Evolutionary conservation across 345 rosid species (phyloP).

Genomic region (Brassica cretica): DNA sequence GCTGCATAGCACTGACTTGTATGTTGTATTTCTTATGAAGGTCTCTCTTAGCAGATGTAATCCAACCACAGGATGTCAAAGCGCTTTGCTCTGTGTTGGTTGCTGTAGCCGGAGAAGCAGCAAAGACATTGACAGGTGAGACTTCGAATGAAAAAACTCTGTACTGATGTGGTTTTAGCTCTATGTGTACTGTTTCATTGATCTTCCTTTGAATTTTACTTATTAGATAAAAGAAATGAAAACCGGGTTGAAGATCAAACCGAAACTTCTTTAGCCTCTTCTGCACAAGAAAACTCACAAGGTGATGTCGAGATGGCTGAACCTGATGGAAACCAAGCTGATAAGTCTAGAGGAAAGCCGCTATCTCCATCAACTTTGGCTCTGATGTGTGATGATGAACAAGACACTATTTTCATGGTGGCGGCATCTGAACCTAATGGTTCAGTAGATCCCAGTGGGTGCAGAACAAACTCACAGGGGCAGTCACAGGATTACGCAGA

Average conservation of each 20-base stretch:
- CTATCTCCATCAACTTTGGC: constrained; percentile 98
- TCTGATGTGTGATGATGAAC: constrained; percentile 97
- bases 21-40: constrained; percentile 46
- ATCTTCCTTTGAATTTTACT: constrained; percentile 8
- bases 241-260: constrained; percentile 49
- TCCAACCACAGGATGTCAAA: constrained; percentile 83
- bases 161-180: constrained; percentile 4
- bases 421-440: constrained; percentile 67
- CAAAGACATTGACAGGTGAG: constrained; percentile 74
- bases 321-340: constrained; percentile 52
- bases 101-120: constrained; percentile 73
- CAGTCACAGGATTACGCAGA: constrained; percentile 66
- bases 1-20: constrained; percentile 38
- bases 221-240: constrained; percentile 55
- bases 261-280: constrained; percentile 57
- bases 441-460: constrained; percentile 47
- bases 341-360: constrained; percentile 62
- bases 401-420: constrained; percentile 77
- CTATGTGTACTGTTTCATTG: background rate
- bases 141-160: constrained; percentile 8
- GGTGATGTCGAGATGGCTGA: constrained; percentile 45
- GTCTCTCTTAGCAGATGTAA: constrained; percentile 92
- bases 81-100: constrained; percentile 98
- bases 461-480: constrained; percentile 55
- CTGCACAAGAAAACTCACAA: constrained; percentile 53